Conservation (phyloP, 805 yeast species). For the Trichomonascus vanleenenianus region DNA sequence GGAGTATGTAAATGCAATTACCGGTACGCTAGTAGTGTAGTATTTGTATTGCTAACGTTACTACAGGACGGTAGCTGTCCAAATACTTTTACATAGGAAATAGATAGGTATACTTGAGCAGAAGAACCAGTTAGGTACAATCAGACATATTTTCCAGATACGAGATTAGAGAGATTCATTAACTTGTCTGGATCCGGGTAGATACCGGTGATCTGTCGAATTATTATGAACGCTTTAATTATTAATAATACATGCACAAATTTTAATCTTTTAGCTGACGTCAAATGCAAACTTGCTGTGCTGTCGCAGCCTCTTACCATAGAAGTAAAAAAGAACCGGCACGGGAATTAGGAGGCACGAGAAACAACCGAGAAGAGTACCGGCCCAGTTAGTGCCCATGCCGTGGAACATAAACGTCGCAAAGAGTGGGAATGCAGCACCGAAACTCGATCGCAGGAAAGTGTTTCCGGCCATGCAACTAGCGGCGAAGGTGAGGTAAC, state of each 20-base stretch:
- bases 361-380: constrained; percentile 58
- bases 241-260: neutral
- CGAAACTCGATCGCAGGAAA: constrained; percentile 59
- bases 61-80: too few relatives aligned
- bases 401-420: constrained; percentile 61
- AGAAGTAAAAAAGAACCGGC: constrained; percentile 57
- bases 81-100: too few relatives aligned
- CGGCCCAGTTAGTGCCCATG: constrained; percentile 77
- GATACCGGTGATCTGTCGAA: too few relatives aligned
- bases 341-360: constrained; percentile 54
- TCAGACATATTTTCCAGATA: too few relatives aligned
- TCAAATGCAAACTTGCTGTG: constrained; percentile 47
- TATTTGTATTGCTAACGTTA: too few relatives aligned
- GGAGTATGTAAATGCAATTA: too few relatives aligned
- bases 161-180: too few relatives aligned
- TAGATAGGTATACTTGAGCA: too few relatives aligned
- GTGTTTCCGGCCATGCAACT: constrained; percentile 75
- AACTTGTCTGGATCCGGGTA: too few relatives aligned
- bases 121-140: too few relatives aligned
- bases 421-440: constrained; percentile 68
- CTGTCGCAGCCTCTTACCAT: constrained; percentile 49
- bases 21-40: too few relatives aligned
- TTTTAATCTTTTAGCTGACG: neutral
- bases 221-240: too few relatives aligned
- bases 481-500: constrained; percentile 66